Evolutionary conservation across 1,139 yeast genomes (phyloP), one percentile per base, ranked within the genome.

Genomic region (Hanseniaspora uvarum): DNA sequence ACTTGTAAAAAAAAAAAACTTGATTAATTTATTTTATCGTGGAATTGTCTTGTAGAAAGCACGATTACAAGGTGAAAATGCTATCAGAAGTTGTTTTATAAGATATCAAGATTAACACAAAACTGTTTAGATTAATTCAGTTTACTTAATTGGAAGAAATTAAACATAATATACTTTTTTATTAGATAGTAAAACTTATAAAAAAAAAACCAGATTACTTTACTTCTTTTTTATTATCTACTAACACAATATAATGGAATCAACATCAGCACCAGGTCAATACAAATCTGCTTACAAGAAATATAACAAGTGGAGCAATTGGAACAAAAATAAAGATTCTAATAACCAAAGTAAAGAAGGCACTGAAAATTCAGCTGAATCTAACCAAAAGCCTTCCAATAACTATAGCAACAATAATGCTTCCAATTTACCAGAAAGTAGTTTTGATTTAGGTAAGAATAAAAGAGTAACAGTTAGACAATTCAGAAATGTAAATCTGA

Each of bases 381-480:
- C 24, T 5, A 24, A 11, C n/a, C 28, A 28, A 46, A 14, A 34
- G 34, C 24, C 40, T 14, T 14, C 16, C 33, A 26, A 18, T 31
- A 44, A 36, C 28, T 31, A 48, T 43, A 44, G 31, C 48, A 46
- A 24, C 36, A 46, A 53, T n/a, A n/a, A n/a, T 34, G 38, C 34
- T 21, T 53, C 55, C 11, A 57, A 58, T 28, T 57, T 60, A 1
- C 60, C 64, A 12, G 68, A 65, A 57, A 66, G 65, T 3, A 59
- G 65, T 6, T 67, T 67, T 56, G 70, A 79, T 75, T 68, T 81
- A 37, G 94, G 87, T 52, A 74, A 73, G 62, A 83, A 78, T 67
- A 85, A 85, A 63, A 77, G 80, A 57, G 82, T 85, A 39, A 79
- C 86, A 0, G 86, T 87, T 26, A 75, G 87, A 55, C 76, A 76